Conservation (phyloP, 495 filamentous ascomycete species). For the Mytilinidion resinicola region DNA sequence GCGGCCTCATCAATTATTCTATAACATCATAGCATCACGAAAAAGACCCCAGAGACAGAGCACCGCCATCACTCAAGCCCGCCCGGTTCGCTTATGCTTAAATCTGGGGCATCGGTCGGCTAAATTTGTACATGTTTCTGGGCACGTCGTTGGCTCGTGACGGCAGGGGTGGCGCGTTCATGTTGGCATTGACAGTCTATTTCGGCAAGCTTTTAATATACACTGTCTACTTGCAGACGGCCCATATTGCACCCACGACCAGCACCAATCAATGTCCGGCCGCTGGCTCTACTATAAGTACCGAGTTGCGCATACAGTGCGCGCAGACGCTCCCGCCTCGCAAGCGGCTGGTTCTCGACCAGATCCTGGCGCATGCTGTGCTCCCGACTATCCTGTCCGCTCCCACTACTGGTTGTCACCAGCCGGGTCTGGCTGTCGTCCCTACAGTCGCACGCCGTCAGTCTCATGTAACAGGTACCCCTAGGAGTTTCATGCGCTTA, state of each 20-base stretch:
- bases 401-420: constrained; percentile 12
- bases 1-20: too few relatives aligned
- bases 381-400: neutral
- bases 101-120: too few relatives aligned
- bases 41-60: too few relatives aligned
- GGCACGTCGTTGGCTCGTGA: too few relatives aligned
- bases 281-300: neutral
- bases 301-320: too few relatives aligned
- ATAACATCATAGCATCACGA: too few relatives aligned
- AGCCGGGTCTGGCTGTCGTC: constrained; percentile 24
- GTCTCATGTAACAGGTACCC: neutral
- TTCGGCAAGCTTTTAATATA: constrained; percentile 3
- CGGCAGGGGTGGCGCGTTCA: too few relatives aligned
- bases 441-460: constrained; percentile 7
- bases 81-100: too few relatives aligned
- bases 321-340: neutral
- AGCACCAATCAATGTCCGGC: neutral
- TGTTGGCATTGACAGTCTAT: too few relatives aligned
- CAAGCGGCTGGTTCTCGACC: neutral
- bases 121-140: too few relatives aligned
- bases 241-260: too few relatives aligned
- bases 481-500: constrained; percentile 15
- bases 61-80: too few relatives aligned
- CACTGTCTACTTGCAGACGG: constrained; percentile 10
- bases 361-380: neutral